Evolutionary conservation across 2,329 filamentous ascomycete genomes (phyloP).

Genomic region (Exophiala sp.): DNA sequence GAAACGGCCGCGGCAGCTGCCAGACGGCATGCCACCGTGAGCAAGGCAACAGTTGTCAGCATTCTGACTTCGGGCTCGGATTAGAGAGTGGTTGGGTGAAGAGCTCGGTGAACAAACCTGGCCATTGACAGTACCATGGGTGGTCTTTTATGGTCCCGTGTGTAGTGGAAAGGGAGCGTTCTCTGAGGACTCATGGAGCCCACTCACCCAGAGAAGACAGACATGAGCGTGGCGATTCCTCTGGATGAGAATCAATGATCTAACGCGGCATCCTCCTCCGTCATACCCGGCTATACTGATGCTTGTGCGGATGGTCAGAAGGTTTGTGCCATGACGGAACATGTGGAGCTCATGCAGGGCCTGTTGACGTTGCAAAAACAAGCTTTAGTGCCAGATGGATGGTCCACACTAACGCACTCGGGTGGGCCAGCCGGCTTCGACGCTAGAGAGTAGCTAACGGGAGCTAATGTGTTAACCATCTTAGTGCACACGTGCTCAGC

Average conservation of each 20-base stretch:
- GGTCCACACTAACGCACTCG: background rate
- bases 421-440: background rate
- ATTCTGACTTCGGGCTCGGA: too few relatives aligned
- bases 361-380: background rate
- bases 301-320: too few relatives aligned
- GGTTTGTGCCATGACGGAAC: too few relatives aligned
- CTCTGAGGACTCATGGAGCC: background rate
- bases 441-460: background rate
- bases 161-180: background rate
- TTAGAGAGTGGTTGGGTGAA: too few relatives aligned
- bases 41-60: conserved; percentile 10
- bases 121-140: too few relatives aligned
- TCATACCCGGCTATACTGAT: background rate
- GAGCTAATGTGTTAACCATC: background rate
- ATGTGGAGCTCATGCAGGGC: background rate
- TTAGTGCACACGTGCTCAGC: background rate
- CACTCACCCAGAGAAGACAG: background rate
- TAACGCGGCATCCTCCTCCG: background rate
- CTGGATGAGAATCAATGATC: background rate
- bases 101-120: background rate
- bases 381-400: background rate
- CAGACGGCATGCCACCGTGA: conserved; percentile 12
- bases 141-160: background rate
- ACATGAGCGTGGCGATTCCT: background rate
- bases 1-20: conserved; percentile 3